phyloP scores from a whole-genome alignment of 495 filamentous ascomycete species.

The Penicillium coprophilum region DNA sequence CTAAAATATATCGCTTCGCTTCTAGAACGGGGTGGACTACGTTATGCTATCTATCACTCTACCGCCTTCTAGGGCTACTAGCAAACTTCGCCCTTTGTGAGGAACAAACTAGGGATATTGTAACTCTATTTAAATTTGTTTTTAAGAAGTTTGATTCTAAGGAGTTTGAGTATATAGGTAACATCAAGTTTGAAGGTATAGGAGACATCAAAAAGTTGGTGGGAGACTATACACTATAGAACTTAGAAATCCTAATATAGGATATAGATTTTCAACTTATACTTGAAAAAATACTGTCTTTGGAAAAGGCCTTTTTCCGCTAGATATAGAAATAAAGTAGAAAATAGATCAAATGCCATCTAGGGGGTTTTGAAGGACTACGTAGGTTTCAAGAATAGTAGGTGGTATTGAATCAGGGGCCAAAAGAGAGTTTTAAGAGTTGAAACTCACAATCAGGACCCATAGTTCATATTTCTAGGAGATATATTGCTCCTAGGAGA shows the following conservation, averaged over 20 bases:
- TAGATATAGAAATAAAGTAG: too few species aligned
- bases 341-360: too few species aligned
- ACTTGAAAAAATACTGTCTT: too few species aligned
- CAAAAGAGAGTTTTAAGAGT: background rate
- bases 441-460: background rate
- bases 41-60: conserved; percentile 29
- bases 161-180: conserved; percentile 30
- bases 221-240: background rate
- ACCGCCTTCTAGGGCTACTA: conserved; percentile 31
- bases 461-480: background rate
- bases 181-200: too few species aligned
- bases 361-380: too few species aligned
- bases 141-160: conserved; percentile 27
- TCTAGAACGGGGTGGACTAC: conserved; percentile 26
- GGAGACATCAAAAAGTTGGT: conserved; percentile 6
- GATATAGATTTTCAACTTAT: too few species aligned
- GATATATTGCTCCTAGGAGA: background rate
- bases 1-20: conserved; percentile 31
- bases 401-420: too few species aligned
- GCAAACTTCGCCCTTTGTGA: conserved; percentile 29
- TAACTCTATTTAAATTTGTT: conserved; percentile 28
- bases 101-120: too few species aligned
- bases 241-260: background rate
- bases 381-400: too few species aligned
- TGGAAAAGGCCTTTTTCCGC: too few species aligned